Evolutionary conservation across 345 rosid species (phyloP).

Genomic region (Melaleuca quinquenervia): DNA sequence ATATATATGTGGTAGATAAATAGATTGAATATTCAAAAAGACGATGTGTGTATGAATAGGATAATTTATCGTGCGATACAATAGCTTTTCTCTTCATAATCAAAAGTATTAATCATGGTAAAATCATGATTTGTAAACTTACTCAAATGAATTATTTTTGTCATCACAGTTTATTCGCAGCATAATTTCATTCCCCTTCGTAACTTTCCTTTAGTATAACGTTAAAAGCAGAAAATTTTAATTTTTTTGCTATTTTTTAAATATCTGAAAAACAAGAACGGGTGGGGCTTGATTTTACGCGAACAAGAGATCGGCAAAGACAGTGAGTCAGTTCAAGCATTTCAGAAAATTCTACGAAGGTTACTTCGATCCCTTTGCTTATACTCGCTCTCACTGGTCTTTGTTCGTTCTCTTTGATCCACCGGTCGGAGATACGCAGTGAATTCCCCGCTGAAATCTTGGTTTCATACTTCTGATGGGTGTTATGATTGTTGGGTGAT

Average conservation of each 20-base stretch:
- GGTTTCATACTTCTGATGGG: not conserved
- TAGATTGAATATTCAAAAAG: no score
- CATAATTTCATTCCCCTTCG: not conserved
- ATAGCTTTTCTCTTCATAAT: no score
- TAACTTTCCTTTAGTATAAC: not conserved
- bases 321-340: not conserved
- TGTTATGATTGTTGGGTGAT: not conserved
- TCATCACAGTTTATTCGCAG: not conserved
- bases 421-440: not conserved
- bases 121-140: not conserved
- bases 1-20: no score
- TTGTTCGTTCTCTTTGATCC: not conserved
- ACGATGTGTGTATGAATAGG: no score
- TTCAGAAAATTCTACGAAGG: not conserved
- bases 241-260: not conserved
- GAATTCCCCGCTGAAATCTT: not conserved
- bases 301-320: not conserved
- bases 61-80: no score
- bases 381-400: accelerated
- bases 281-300: not conserved
- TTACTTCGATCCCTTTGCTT: not conserved
- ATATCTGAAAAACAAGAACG: no score
- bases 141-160: not conserved
- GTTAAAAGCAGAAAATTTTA: not conserved
- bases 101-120: not conserved